Evolutionary conservation across 202 grass and related monocot genomes (phyloP).

Genomic region (Hordeum pubiflorum): DNA sequence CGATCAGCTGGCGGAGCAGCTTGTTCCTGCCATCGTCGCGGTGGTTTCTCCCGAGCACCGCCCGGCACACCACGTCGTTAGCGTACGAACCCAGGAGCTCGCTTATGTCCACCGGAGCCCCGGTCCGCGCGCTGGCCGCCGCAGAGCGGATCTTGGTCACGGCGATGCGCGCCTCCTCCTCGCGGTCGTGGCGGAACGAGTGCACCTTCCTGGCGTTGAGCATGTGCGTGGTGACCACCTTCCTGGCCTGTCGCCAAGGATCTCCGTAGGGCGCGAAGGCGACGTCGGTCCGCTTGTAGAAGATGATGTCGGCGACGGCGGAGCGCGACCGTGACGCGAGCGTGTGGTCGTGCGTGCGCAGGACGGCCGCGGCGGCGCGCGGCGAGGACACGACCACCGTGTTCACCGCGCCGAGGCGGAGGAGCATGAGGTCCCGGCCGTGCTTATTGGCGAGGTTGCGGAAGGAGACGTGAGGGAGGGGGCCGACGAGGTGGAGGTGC

Average conservation of each 20-base stretch:
- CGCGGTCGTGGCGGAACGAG: background rate
- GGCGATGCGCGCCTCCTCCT: background rate
- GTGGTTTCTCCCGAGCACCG: background rate
- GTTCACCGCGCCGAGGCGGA: background rate
- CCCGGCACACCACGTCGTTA: background rate
- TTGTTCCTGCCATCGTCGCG: slow-evolving; percentile 4
- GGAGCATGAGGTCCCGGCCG: background rate
- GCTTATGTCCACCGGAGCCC: background rate
- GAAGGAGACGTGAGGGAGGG: background rate
- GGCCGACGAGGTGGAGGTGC: background rate
- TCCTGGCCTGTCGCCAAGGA: background rate
- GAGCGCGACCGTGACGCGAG: background rate
- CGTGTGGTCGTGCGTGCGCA: background rate
- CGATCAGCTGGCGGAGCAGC: background rate
- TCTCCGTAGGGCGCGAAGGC: background rate
- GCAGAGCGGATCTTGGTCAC: background rate
- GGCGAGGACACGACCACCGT: slow-evolving; percentile 1
- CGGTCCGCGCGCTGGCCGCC: background rate
- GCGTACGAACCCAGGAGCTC: background rate
- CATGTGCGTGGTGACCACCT: background rate
- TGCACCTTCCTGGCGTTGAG: background rate
- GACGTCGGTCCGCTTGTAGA: background rate
- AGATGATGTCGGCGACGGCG: background rate
- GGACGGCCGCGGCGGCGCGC: background rate
- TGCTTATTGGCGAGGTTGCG: background rate